Percentiles rank a stretch among this genome's conserved stretches.
phyloP scores from a whole-genome alignment of 75 land plant species.

The Pinus albicaulis region DNA sequence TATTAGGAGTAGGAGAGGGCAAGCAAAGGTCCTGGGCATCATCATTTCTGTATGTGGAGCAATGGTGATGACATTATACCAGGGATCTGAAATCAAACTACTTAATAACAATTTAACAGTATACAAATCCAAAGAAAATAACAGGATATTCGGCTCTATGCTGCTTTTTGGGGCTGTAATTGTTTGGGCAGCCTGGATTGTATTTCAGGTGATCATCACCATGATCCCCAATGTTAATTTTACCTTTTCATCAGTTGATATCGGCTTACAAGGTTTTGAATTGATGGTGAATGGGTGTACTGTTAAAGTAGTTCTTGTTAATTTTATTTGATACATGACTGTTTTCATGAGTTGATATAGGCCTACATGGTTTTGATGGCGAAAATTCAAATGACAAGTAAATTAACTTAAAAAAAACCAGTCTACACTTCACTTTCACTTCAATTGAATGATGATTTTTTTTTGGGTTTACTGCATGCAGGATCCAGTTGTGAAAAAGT shows the following conservation, averaged over 20 bases:
- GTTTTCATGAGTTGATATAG: no score
- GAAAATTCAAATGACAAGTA: no score
- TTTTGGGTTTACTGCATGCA: constrained; percentile 1
- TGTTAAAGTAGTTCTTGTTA: no score
- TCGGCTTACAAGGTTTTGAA: no score
- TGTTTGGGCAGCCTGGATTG: neutral
- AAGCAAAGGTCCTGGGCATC: constrained; percentile 22
- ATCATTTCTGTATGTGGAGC: constrained; percentile 20
- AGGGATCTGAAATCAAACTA: constrained; percentile 8
- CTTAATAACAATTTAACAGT: neutral
- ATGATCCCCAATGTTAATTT: neutral
- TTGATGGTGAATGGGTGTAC: no score
- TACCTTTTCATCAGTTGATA: neutral
- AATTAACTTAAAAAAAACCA: neutral
- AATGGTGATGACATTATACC: constrained; percentile 21
- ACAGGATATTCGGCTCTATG: neutral
- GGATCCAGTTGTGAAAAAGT: neutral
- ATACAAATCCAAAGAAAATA: neutral
- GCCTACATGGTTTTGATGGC: no score
- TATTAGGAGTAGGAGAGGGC: constrained; percentile 17
- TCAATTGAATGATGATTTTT: no score
- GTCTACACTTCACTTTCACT: neutral
- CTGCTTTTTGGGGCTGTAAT: neutral
- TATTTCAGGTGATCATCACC: neutral
- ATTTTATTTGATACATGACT: no score